Conservation (phyloP, 495 filamentous ascomycete species). For the Penicillium fimorum region DNA sequence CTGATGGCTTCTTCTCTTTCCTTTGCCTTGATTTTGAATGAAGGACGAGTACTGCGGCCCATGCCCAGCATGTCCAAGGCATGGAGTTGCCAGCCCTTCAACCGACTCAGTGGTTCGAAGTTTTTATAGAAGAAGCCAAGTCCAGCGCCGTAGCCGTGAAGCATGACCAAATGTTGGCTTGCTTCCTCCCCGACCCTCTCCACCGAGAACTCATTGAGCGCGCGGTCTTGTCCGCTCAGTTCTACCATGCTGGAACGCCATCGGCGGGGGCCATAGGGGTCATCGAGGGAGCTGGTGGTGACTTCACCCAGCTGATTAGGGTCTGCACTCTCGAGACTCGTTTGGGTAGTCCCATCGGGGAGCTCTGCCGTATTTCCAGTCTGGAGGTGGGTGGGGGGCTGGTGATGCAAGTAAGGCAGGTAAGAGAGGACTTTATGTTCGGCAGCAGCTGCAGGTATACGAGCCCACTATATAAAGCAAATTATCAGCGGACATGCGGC, state of each 20-base stretch:
- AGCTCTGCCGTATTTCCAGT: conserved; percentile 54
- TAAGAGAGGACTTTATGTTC: conserved; percentile 88
- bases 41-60: conserved; percentile 82
- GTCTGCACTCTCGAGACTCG: conserved; percentile 41
- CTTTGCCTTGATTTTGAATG: conserved; percentile 80
- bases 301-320: conserved; percentile 41
- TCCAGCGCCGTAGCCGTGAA: conserved; percentile 95
- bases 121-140: conserved; percentile 98
- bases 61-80: conserved; percentile 92
- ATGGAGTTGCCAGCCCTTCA: conserved; percentile 82
- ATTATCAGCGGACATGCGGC: conserved; percentile 8
- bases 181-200: conserved; percentile 75
- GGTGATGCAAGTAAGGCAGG: conserved; percentile 78
- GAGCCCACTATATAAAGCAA: conserved; percentile 65
- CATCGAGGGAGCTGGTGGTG: conserved; percentile 52
- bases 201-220: conserved; percentile 89
- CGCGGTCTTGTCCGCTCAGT: conserved; percentile 79
- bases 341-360: conserved; percentile 37
- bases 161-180: conserved; percentile 88
- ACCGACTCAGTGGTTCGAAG: conserved; percentile 78
- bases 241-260: conserved; percentile 85
- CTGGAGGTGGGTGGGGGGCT: conserved; percentile 67
- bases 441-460: conserved; percentile 73
- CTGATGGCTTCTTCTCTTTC: conserved; percentile 75
- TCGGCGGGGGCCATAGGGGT: conserved; percentile 81